Base-by-base conservation (phyloP, 2,329 filamentous ascomycete species). In the Endocalyx cinctus region DNA sequence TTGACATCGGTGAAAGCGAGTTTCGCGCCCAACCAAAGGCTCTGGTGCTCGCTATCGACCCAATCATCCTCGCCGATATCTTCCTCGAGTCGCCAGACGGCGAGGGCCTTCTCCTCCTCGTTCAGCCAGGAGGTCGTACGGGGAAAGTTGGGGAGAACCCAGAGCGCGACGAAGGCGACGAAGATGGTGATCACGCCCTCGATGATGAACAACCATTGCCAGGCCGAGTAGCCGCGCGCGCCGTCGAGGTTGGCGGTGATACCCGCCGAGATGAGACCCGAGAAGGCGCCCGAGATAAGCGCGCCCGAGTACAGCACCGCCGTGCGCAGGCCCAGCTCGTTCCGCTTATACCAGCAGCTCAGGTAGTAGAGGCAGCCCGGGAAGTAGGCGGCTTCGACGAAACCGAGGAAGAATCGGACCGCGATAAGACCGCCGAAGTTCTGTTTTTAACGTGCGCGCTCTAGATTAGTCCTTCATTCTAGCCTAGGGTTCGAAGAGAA, bases 221-320 rank as follows among this genome's bases (percentile, higher is more conserved):
- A 85, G 2, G 78, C 77, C 3, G 66, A 59, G 3, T 80, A 55
- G 1, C 79, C 80, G 6, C 58, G 59, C 1, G 59, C 58, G 2
- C 74, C 69, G 38, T 82, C 69, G 66, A 88, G 72, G 31, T 80
- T 75, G n/a, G 65, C 62, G 0, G 74, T 78, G 34, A 88, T 84
- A 6, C 82, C 78, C 0, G 75, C 75, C 2, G 74, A 69, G 23
- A 82, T 73, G 7, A 81, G 57, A 3, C 80, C 82, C 0, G 80
- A 83, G 48, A 87, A 87, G 2, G 83, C 82, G 5, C 82, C 81
- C 1, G 79, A 82, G 14, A 87, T 72, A 17, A 87, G 64, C 0
- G 78, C 77, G 0, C 82, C 84, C 0, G 79, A 77, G 54, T 84
- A 84, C 6, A 85, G 66, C 14, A 81, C 62, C 2, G 79, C 77